Evolutionary conservation across 805 yeast genomes (phyloP).

Genomic region (Candida stauntonica): DNA sequence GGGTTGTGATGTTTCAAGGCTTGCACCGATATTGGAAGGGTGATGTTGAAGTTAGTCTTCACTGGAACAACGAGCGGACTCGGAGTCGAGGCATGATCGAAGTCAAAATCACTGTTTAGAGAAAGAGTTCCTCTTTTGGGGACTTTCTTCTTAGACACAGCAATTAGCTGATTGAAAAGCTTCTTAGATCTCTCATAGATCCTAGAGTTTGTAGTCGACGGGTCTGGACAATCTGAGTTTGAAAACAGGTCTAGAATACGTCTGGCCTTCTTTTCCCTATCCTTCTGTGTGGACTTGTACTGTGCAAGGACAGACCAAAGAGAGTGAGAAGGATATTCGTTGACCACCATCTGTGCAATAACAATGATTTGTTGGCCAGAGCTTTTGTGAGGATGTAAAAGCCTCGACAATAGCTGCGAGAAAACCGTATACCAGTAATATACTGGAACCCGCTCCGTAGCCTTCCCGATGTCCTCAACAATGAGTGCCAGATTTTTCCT

Average conservation of each 20-base stretch:
- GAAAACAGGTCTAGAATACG: conserved; percentile 35
- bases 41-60: conserved; percentile 60
- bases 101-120: conserved; percentile 37
- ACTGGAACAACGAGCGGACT: conserved; percentile 69
- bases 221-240: conserved; percentile 21
- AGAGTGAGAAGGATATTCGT: conserved; percentile 72
- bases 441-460: conserved; percentile 43
- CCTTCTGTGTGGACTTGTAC: conserved; percentile 49
- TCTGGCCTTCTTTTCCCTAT: conserved; percentile 43
- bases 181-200: conserved; percentile 22
- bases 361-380: conserved; percentile 52
- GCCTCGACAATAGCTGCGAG: conserved; percentile 80
- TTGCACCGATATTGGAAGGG: conserved; percentile 50
- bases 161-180: conserved; percentile 26
- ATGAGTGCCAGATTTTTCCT: conserved; percentile 41
- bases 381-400: conserved; percentile 54
- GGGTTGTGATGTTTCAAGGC: conserved; percentile 40
- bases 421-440: conserved; percentile 77
- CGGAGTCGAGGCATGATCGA: conserved; percentile 39
- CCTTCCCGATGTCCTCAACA: conserved; percentile 42
- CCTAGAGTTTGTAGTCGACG: conserved; percentile 14
- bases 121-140: conserved; percentile 20
- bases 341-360: conserved; percentile 55
- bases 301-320: conserved; percentile 83
- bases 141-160: conserved; percentile 24